A percentile compares a stretch with the other conserved stretches of the same genome.
These are phyloP conservation scores for Annulohypoxylon moriforme DNA, from an alignment of 495 filamentous ascomycete genomes.

Conservation along the genomic window DNA sequence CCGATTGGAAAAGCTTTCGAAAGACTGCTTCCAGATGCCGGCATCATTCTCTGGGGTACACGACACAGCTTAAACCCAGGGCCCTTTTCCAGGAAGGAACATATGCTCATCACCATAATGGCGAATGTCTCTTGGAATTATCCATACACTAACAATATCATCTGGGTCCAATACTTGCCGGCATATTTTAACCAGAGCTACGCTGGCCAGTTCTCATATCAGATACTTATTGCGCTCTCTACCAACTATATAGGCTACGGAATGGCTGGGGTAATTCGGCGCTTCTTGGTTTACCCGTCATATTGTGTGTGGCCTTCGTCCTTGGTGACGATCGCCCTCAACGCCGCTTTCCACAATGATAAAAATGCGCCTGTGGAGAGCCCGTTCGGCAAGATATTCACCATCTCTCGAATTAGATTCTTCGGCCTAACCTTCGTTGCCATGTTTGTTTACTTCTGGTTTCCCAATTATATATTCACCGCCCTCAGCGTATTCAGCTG, in stretches of 20 bases:
- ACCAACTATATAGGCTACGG: slow-evolving; percentile 66
- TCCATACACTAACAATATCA: slow-evolving; percentile 57
- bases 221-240: slow-evolving; percentile 56
- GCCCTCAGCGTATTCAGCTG: slow-evolving; percentile 56
- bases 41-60: slow-evolving; percentile 53
- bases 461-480: slow-evolving; percentile 57
- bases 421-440: slow-evolving; percentile 49
- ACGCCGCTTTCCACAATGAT: slow-evolving; percentile 57
- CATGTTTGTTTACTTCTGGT: slow-evolving; percentile 60
- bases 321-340: slow-evolving; percentile 58
- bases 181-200: slow-evolving; percentile 56
- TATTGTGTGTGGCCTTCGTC: slow-evolving; percentile 59
- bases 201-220: slow-evolving; percentile 52
- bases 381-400: slow-evolving; percentile 51
- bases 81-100: slow-evolving; percentile 64
- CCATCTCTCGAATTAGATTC: slow-evolving; percentile 50
- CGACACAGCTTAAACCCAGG: slow-evolving; percentile 60
- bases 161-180: slow-evolving; percentile 59
- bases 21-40: slow-evolving; percentile 50
- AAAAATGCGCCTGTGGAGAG: slow-evolving; percentile 45
- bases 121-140: slow-evolving; percentile 51
- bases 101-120: slow-evolving; percentile 64
- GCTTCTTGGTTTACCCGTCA: slow-evolving; percentile 66
- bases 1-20: slow-evolving; percentile 53
- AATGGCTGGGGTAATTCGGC: slow-evolving; percentile 63